Percentiles rank a stretch among this genome's conserved stretches.
phyloP scores from a whole-genome alignment of 2,329 filamentous ascomycete species.

The Aspergillus viridinutans region DNA sequence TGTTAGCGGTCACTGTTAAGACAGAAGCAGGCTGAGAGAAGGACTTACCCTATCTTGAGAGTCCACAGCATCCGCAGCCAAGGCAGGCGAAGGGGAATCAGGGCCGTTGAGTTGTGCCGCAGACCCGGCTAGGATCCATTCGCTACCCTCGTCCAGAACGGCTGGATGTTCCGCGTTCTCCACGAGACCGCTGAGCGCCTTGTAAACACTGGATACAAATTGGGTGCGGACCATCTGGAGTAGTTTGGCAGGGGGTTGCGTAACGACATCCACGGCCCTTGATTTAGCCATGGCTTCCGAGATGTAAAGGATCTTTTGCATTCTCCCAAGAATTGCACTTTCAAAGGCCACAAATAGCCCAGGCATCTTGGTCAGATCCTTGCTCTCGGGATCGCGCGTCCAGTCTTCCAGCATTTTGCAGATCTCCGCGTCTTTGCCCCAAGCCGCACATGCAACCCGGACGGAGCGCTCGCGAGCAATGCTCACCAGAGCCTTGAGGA shows the following conservation, averaged over 20 bases:
- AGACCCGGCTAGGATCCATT: constrained; percentile 48
- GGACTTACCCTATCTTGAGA: constrained; percentile 49
- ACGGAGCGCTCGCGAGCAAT: constrained; percentile 79
- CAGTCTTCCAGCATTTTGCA: constrained; percentile 92
- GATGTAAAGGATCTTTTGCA: constrained; percentile 95
- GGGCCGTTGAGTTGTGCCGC: constrained; percentile 23
- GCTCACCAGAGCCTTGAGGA: constrained; percentile 70
- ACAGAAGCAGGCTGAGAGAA: background rate
- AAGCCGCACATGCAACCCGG: constrained; percentile 79
- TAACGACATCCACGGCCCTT: constrained; percentile 70
- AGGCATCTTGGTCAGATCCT: constrained; percentile 89
- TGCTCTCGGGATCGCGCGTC: constrained; percentile 74
- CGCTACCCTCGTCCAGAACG: constrained; percentile 54
- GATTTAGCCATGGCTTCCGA: constrained; percentile 76
- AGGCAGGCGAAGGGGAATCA: constrained; percentile 36
- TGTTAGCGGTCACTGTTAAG: constrained; percentile 9
- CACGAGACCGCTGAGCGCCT: constrained; percentile 90
- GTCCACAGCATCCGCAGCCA: constrained; percentile 50
- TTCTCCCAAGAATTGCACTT: constrained; percentile 70
- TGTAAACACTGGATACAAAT: constrained; percentile 91
- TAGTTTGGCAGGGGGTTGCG: constrained; percentile 79
- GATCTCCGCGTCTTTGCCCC: constrained; percentile 90
- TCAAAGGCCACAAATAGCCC: constrained; percentile 82
- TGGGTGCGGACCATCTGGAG: constrained; percentile 86
- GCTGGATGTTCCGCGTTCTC: constrained; percentile 85